phyloP scores from a whole-genome alignment of 1,284 basidiomycete species.

The Schizophyllum amplum region DNA sequence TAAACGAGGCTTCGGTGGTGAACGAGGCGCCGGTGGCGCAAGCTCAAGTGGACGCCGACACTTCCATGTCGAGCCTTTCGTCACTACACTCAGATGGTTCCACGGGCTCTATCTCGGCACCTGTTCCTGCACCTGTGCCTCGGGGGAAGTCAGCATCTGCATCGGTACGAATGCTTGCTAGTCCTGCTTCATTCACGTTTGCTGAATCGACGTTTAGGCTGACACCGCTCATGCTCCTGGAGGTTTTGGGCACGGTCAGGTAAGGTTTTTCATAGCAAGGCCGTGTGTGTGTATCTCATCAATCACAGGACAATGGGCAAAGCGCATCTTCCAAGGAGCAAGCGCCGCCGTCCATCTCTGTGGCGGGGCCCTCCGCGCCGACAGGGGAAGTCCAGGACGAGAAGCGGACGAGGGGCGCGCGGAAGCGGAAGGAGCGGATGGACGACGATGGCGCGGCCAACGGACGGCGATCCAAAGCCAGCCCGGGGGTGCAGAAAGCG shows the following conservation, averaged over 20 bases:
- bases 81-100: conserved; percentile 11
- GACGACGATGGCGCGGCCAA: conserved; percentile 19
- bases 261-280: background rate
- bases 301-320: background rate
- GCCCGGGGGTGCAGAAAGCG: conserved; percentile 4
- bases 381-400: background rate
- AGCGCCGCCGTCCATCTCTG: background rate
- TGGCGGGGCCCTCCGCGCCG: no score
- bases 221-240: background rate
- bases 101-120: background rate
- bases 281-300: background rate
- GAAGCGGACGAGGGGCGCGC: conserved; percentile 27
- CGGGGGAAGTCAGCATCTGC: no score
- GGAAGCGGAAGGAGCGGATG: conserved; percentile 39
- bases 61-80: conserved; percentile 24
- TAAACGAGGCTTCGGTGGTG: no score
- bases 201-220: no score
- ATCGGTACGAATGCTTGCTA: no score
- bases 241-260: background rate
- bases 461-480: conserved; percentile 8
- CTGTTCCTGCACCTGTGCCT: background rate
- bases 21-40: no score
- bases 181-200: no score
- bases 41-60: conserved; percentile 12
- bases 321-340: background rate